Evolutionary conservation across 495 filamentous ascomycete species (phyloP).

Genomic region (Paragyromitra xinjiangensis): DNA sequence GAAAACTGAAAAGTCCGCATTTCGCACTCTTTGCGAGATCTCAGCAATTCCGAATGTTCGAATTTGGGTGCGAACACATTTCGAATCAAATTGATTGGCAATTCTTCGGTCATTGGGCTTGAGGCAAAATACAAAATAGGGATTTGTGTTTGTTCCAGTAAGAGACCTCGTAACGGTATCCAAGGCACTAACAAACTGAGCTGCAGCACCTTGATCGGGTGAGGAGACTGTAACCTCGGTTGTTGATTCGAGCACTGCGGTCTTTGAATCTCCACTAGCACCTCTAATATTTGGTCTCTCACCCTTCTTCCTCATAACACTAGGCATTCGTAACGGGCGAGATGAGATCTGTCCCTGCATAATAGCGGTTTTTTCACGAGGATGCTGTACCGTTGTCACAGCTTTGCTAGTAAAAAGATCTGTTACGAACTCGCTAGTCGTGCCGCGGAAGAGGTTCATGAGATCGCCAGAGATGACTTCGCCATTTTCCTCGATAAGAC

Average conservation of each 20-base stretch:
- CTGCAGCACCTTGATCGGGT: constrained; percentile 82
- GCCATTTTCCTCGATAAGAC: constrained; percentile 90
- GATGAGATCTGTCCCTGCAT: constrained; percentile 97
- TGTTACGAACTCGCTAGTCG: constrained; percentile 84
- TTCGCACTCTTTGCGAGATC: constrained; percentile 88
- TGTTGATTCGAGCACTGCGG: constrained; percentile 44
- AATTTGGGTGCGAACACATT: constrained; percentile 92
- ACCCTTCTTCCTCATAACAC: constrained; percentile 80
- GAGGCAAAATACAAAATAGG: constrained; percentile 95
- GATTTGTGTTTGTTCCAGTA: constrained; percentile 80
- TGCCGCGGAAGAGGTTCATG: constrained; percentile 91
- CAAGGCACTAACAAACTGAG: constrained; percentile 87
- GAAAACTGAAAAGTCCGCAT: constrained; percentile 95
- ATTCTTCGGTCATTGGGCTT: constrained; percentile 98
- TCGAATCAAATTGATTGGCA: constrained; percentile 98
- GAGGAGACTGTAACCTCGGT: constrained; percentile 58
- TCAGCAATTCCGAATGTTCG: constrained; percentile 97
- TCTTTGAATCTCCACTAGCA: constrained; percentile 54
- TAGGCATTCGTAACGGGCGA: constrained; percentile 88
- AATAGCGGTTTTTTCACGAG: constrained; percentile 86
- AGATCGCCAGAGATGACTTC: constrained; percentile 95
- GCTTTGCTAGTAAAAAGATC: constrained; percentile 94
- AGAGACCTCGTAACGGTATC: constrained; percentile 88
- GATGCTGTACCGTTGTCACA: constrained; percentile 86
- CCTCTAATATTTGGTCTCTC: constrained; percentile 63